A percentile compares a stretch with the other conserved stretches of the same genome.
phyloP scores from a whole-genome alignment of 768 basidiomycete species.

The Cytidiella melzeri region DNA sequence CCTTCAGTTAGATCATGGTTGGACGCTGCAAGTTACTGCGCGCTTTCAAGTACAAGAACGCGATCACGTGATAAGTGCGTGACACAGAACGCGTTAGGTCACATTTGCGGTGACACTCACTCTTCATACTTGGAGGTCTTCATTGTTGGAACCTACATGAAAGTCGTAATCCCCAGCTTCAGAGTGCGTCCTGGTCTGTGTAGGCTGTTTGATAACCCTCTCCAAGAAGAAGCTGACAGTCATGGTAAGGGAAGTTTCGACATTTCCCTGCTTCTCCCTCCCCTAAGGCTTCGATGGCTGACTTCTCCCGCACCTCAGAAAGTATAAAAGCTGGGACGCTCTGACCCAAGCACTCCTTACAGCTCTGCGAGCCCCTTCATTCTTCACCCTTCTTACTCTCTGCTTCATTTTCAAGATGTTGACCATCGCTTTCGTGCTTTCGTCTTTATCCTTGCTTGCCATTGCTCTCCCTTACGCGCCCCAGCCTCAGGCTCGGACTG shows the following conservation, averaged over 20 bases:
- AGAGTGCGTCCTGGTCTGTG: no score
- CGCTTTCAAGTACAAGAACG: no score
- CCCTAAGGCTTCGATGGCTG: neutral
- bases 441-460: neutral
- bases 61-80: no score
- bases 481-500: neutral
- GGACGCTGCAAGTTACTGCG: no score
- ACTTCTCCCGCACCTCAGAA: neutral
- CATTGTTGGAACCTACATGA: no score
- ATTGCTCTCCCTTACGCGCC: neutral
- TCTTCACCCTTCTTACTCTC: neutral
- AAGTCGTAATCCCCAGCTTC: no score
- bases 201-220: no score
- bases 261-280: neutral
- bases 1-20: no score
- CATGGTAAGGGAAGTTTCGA: neutral
- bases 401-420: slow-evolving; percentile 4
- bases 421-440: slow-evolving; percentile 5
- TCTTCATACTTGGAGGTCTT: no score
- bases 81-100: no score
- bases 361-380: neutral
- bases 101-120: no score
- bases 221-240: no score
- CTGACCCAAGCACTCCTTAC: neutral
- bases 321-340: neutral